Base-by-base conservation (phyloP, 2,329 filamentous ascomycete species). In the Pseudocercospora musae region DNA sequence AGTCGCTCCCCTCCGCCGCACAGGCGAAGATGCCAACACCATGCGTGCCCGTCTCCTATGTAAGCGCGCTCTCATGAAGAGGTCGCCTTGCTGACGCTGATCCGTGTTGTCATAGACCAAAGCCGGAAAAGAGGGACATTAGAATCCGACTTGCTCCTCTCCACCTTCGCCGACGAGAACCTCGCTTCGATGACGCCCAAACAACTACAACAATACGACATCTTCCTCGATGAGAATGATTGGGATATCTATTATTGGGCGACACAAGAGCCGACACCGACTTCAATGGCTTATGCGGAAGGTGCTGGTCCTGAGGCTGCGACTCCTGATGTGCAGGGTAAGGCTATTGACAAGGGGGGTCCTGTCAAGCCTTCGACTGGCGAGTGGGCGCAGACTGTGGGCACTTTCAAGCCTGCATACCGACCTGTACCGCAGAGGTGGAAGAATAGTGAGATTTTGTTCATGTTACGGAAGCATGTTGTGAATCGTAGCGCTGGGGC, bases 181-280 rank as follows among this genome's bases (percentile, higher is more conserved):
- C 87, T 99, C 21, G 81, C 83, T 48, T 80, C 80, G 64, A 96
- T 99, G 91, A 85, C 85, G 1, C 77, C 81, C 5, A 78, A 82
- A 56, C 90, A 96, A 74, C 87, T 98, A 70, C 78, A 85, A 70
- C 86, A 96, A 78, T 98, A 95, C 81, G 94, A 98, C 76, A 81
- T 84, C 27, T 96, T 99, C 81, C 87, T 99, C 60, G 95, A 99
- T 78, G 95, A 99, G 80, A 99, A 99, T 78, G 95, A 99, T 81
- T 99, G 95, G 95, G 95, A 99, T 76, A 97, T 99, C 65, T 99
- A 99, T 83, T 99, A 99, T 84, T 99, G 95, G 95, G 92, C 91
- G 3, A 99, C 95, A 15, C 95, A 99, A 78, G 87, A 92, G 70
- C 83, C 88, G 11, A 79, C 84, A 4, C 79, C 82, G 1, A 84